These are phyloP conservation scores for Aspergillus terreus DNA, from an alignment of 2,329 filamentous ascomycete species.

Conservation along the genomic window DNA sequence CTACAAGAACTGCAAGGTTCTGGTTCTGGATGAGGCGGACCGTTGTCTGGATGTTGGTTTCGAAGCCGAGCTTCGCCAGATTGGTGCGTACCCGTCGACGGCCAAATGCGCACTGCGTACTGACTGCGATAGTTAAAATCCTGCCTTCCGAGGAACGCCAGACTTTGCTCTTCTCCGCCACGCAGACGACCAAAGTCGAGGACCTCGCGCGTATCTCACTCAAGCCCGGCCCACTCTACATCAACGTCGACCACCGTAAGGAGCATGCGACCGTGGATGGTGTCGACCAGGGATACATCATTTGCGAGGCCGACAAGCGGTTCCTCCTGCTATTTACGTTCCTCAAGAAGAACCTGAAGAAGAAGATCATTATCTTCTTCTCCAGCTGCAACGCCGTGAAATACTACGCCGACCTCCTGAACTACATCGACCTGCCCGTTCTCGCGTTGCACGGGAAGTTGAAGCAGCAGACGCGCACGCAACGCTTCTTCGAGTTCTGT, in stretches of 20 bases:
- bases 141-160: conserved; percentile 81
- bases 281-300: conserved; percentile 90
- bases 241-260: conserved; percentile 91
- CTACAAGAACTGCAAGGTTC: conserved; percentile 87
- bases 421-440: conserved; percentile 93
- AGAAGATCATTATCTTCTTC: conserved; percentile 98
- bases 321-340: conserved; percentile 94
- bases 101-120: not conserved
- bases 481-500: conserved; percentile 96
- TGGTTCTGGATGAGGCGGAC: conserved; percentile 92
- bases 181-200: conserved; percentile 97
- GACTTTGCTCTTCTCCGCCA: conserved; percentile 98
- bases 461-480: conserved; percentile 98
- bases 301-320: conserved; percentile 89
- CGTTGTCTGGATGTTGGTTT: conserved; percentile 96
- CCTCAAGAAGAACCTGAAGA: conserved; percentile 84
- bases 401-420: conserved; percentile 91
- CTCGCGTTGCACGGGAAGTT: conserved; percentile 89
- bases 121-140: conserved; percentile 64
- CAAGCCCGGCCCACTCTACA: conserved; percentile 84
- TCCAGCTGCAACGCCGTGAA: conserved; percentile 90
- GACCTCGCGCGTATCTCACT: conserved; percentile 93
- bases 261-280: conserved; percentile 90
- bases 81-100: conserved; percentile 35
- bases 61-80: conserved; percentile 96